Evolutionary conservation across 495 filamentous ascomycete species (phyloP).

Genomic region (Durotheca rogersii): DNA sequence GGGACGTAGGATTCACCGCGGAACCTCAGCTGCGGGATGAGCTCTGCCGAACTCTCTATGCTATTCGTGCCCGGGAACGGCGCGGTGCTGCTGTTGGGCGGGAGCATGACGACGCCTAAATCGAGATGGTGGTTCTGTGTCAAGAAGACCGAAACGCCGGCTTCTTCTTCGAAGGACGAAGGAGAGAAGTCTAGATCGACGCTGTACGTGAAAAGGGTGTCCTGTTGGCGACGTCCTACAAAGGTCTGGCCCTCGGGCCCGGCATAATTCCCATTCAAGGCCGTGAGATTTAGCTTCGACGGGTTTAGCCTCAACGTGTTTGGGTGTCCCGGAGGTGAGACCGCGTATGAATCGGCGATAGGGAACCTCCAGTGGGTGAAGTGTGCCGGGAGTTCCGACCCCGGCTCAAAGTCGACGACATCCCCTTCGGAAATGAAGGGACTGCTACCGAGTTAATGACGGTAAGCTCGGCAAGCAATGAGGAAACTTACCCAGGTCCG

Average conservation of each 20-base stretch:
- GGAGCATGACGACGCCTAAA: constrained; percentile 50
- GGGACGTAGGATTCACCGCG: constrained; percentile 41
- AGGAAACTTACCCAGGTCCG: constrained; percentile 38
- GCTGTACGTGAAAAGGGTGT: constrained; percentile 51
- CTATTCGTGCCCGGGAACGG: constrained; percentile 5
- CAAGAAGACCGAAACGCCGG: constrained; percentile 49
- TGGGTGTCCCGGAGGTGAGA: constrained; percentile 41
- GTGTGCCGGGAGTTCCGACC: constrained; percentile 42
- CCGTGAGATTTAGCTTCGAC: constrained; percentile 51
- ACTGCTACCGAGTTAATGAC: constrained; percentile 23
- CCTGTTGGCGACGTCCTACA: constrained; percentile 49
- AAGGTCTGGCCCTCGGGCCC: constrained; percentile 48
- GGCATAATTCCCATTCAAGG: constrained; percentile 47
- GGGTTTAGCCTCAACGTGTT: constrained; percentile 45
- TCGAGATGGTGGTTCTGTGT: constrained; percentile 57
- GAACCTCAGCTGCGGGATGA: constrained; percentile 41
- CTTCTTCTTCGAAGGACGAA: constrained; percentile 37
- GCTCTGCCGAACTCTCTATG: constrained; percentile 9
- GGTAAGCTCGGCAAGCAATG: not conserved
- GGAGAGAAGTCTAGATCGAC: constrained; percentile 47
- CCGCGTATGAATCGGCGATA: constrained; percentile 36
- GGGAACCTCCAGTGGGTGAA: constrained; percentile 54
- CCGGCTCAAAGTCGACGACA: constrained; percentile 41
- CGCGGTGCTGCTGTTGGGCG: constrained; percentile 21
- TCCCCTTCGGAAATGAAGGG: constrained; percentile 44